Evolutionary conservation across 2,329 filamentous ascomycete genomes (phyloP).

Genomic region (Domatiomyces catenatus): DNA sequence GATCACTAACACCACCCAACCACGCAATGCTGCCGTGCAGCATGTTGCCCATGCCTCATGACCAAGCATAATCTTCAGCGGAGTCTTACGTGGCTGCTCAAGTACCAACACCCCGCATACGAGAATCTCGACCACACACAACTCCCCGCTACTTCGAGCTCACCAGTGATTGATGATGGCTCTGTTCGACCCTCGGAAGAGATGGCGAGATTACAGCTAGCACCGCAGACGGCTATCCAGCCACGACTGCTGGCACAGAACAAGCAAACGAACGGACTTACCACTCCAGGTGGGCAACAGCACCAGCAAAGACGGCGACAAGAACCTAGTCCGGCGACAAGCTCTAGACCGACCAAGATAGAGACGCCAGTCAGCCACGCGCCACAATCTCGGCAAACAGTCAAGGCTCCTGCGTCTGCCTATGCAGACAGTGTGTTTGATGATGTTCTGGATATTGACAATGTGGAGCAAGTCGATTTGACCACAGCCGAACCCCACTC

Average conservation of each 20-base stretch:
- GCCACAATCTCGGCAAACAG: constrained; percentile 3
- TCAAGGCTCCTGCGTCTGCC: constrained; percentile 4
- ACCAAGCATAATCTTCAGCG: constrained; percentile 32
- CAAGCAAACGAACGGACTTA: constrained; percentile 5
- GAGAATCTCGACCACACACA: constrained; percentile 9
- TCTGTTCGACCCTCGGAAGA: constrained; percentile 8
- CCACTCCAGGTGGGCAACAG: constrained; percentile 7
- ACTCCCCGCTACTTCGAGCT: constrained; percentile 5
- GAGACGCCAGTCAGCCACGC: constrained; percentile 14
- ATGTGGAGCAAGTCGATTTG: constrained; percentile 27
- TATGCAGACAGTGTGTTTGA: constrained; percentile 9
- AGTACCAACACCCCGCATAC: constrained; percentile 22
- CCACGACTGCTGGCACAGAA: constrained; percentile 22
- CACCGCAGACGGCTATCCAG: constrained; percentile 26
- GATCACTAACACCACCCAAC: not conserved
- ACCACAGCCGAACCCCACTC: constrained; percentile 20
- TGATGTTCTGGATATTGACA: constrained; percentile 25
- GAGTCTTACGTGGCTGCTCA: constrained; percentile 34
- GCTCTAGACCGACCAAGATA: constrained; percentile 2
- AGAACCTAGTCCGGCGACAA: not conserved
- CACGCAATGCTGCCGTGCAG: constrained; percentile 1
- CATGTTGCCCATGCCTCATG: constrained; percentile 26
- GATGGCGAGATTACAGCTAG: constrained; percentile 32
- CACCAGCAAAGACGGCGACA: not conserved
- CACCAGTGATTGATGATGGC: constrained; percentile 5